Evolutionary conservation across 2,329 filamentous ascomycete species (phyloP), one percentile per base, ranked within the genome.

Genomic region (Fusarium cyanostomum): DNA sequence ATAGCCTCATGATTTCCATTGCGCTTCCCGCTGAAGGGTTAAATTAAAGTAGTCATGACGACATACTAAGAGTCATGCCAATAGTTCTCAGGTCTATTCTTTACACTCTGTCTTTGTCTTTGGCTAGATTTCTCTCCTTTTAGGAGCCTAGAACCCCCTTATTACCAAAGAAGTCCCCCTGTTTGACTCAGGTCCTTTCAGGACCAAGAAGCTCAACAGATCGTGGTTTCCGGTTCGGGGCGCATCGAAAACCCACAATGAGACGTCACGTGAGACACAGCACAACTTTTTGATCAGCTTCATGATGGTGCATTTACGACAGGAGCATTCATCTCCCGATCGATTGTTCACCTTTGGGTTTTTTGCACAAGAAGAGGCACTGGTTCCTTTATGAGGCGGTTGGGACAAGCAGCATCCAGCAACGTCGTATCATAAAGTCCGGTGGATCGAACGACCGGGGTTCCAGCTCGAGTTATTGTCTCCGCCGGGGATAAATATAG

Each of bases 401-500:
- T 38, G 26, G 34, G 34, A 38, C 11, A 30, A 35, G 38, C 27
- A 26, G 24, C 16, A n/a, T 37, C 24, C 21, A 39, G n/a, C 31
- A 43, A 64, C 30, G 43, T 51, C 54, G 41, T 43, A 44, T 44
- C 21, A 28, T 16, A 42, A 15, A 33, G 34, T 52, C 48, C 53
- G 11, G 27, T 16, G 37, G 30, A 64, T 62, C 33, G 43, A 49
- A 45, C 35, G 37, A 53, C 46, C 38, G 27, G 52, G 43, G 43
- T 48, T 50, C 13, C 13, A 27, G 16, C 26, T 24, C 15, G 15
- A 18, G 18, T 34, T 21, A n/a, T 44, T 50, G 35, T 49, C 62
- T 50, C 44, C 28, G 30, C 35, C 21, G 13, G 31, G 46, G 45
- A 44, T 56, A 65, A 65, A 66, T 65, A 63, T 65, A 66, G 62